Base-by-base conservation (phyloP, 2,329 filamentous ascomycete genomes). In the Fusarium nodosum region DNA sequence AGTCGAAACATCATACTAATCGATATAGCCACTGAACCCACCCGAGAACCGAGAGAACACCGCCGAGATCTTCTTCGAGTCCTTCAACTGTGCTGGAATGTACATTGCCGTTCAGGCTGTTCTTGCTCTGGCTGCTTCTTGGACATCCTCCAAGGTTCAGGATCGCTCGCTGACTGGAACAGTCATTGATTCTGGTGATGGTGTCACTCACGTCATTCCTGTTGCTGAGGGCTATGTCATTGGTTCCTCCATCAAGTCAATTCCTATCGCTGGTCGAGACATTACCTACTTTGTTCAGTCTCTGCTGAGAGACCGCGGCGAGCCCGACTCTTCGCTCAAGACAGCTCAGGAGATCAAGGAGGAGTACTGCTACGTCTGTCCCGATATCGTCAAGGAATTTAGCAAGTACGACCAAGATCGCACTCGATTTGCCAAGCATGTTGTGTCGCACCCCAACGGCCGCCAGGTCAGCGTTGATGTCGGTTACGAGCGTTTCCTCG, bases 61-160 rank as follows among this genome's bases (percentile, higher is more conserved):
- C 28, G 96, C 96, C 80, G 96, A 99, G 81, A 99, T 99, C 82
- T 97, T 99, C 89, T 99, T 99, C 84, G 96, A 99, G 80, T 98
- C 96, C 5, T 99, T 99, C 87, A 99, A 99, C 84, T 98, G 96
- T 81, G 95, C 96, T 61, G 96, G 96, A 82, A 90, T 99, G 71
- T 99, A 99, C 82, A 99, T 99, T 79, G 96, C 96, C 47, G 96
- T 99, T 16, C 96, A 99, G 83, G 96, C 96, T 33, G 96, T 99
- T 24, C 90, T 99, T 58, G 96, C 97, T 18, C 88, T 99, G 46
- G 96, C 96, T 45, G 96, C 97, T 22, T 98, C 96, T 11, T 99
- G 96, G 96, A 99, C 96, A 30, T 97, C 94, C 50, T 97, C 94
- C 55, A 99, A 98, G 84, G 95, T 98, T 18, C 94, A 95, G 48